Conservation (phyloP, 192 early-diverging fungal species). For the Coemansia sp. region DNA sequence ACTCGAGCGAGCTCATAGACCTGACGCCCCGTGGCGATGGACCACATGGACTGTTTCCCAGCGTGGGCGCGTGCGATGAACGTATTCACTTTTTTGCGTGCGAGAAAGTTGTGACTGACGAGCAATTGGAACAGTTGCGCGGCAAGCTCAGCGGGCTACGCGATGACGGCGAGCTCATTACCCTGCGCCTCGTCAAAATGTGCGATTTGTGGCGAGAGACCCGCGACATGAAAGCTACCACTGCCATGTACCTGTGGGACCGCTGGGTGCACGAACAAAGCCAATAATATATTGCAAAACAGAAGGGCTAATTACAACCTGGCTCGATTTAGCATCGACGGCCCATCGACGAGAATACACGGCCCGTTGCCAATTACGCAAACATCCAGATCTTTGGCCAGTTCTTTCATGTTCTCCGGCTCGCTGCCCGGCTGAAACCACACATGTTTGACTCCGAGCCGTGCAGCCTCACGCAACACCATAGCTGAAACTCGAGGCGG, state of each 20-base stretch:
- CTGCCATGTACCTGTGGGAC: slow-evolving; percentile 64
- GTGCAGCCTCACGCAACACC: slow-evolving; percentile 16
- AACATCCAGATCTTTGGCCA: slow-evolving; percentile 18
- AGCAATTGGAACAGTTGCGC: slow-evolving; percentile 60
- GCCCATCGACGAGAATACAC: slow-evolving; percentile 28
- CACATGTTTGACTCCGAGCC: slow-evolving; percentile 17
- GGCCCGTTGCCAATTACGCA: slow-evolving; percentile 24
- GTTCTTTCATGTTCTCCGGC: slow-evolving; percentile 7
- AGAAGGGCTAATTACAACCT: too few species aligned
- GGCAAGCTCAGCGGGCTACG: slow-evolving; percentile 69
- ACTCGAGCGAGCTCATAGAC: slow-evolving; percentile 63
- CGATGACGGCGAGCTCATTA: slow-evolving; percentile 76
- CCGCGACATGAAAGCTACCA: slow-evolving; percentile 71
- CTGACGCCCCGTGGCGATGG: slow-evolving; percentile 30
- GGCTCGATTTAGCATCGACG: background rate
- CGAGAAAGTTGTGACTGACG: slow-evolving; percentile 55
- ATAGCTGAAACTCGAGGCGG: slow-evolving; percentile 22
- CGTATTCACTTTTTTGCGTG: slow-evolving; percentile 70
- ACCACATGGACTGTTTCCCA: slow-evolving; percentile 66
- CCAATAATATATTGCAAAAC: too few species aligned
- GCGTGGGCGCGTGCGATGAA: slow-evolving; percentile 82
- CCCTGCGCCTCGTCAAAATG: slow-evolving; percentile 63
- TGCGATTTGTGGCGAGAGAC: slow-evolving; percentile 65
- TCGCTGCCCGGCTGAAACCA: slow-evolving; percentile 52
- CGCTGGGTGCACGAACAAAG: background rate